These are phyloP conservation scores for Trichoderma semiorbis DNA, from an alignment of 2,329 filamentous ascomycete species.

Conservation along the genomic window DNA sequence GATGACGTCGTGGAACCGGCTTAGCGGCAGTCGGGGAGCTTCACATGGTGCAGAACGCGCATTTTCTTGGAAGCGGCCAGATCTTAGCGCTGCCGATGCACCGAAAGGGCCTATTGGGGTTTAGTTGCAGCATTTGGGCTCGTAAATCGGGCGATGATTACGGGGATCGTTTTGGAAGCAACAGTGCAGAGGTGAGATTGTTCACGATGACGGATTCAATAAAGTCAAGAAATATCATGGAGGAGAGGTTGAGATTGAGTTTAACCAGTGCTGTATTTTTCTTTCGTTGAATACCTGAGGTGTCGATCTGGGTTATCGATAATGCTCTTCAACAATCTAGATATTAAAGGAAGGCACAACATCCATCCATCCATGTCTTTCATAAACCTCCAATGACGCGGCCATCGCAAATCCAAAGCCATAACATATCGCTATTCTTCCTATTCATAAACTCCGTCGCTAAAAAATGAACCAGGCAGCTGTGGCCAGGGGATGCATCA, in stretches of 20 bases:
- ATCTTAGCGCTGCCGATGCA: constrained; percentile 7
- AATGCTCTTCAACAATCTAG: background rate
- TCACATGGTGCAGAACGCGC: background rate
- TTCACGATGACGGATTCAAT: background rate
- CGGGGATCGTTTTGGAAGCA: background rate
- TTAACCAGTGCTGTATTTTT: background rate
- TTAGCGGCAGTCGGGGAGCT: background rate
- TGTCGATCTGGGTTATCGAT: background rate
- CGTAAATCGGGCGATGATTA: background rate
- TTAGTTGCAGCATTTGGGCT: background rate
- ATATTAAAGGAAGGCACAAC: background rate
- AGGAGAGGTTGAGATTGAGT: background rate
- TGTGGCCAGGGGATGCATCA: background rate
- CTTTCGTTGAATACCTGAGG: background rate
- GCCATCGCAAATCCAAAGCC: background rate
- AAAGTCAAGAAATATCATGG: background rate
- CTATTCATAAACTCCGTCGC: background rate
- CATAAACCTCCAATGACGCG: background rate
- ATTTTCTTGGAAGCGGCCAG: background rate
- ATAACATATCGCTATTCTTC: background rate
- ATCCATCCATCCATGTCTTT: background rate
- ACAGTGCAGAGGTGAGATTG: background rate
- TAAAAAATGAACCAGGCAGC: background rate
- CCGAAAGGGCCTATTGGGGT: background rate
- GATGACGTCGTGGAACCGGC: constrained; percentile 1